Evolutionary conservation across 2,329 filamentous ascomycete species (phyloP), one percentile per base, ranked within the genome.

Genomic region (Scytalidium sp.): DNA sequence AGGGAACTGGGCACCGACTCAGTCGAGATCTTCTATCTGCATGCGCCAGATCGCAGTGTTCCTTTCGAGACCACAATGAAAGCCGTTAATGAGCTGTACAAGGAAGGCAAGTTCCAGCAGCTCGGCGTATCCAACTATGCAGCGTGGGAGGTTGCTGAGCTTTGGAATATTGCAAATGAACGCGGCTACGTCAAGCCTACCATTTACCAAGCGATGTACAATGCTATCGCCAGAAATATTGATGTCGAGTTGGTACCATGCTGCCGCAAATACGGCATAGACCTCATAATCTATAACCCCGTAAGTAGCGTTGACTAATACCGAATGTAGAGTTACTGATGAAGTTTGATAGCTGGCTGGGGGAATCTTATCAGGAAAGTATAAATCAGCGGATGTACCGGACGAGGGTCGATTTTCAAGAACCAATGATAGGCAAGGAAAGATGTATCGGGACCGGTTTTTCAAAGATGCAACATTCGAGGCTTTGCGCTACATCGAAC

Each of bases 211-310:
- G 62, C 58, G n/a, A 45, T 54, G 11, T 62, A 63, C 45, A 61
- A 62, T 32, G 22, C 45, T 10, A n/a, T 57, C 13, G 22, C 22
- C n/a, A 45, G 49, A 0, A 76, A 81, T 0, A 86, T 82, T 67
- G 83, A 87, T 59, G 80, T 71, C 3, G 80, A 84, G 56, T 65
- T 84, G 11, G 71, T 84, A 41, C 75, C 75, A 10, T 75, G 73
- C 49, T 81, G 78, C 56, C 73, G 74, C 29, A 73, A 79, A 43
- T 84, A 83, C 58, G 78, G 77, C 2, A 70, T 85, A 40, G 77
- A 81, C 45, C 71, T 84, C 41, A 79, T 84, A 11, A 65, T 80
- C 44, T 83, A 83, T 67, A 41, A 49, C 4, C 48, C 43, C n/a
- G 36, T 44, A 23, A 44, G 19, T 11, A 64, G 80, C 43, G 82